Base-by-base conservation (phyloP, 2,329 filamentous ascomycete genomes). In the Diaporthe vexans region DNA sequence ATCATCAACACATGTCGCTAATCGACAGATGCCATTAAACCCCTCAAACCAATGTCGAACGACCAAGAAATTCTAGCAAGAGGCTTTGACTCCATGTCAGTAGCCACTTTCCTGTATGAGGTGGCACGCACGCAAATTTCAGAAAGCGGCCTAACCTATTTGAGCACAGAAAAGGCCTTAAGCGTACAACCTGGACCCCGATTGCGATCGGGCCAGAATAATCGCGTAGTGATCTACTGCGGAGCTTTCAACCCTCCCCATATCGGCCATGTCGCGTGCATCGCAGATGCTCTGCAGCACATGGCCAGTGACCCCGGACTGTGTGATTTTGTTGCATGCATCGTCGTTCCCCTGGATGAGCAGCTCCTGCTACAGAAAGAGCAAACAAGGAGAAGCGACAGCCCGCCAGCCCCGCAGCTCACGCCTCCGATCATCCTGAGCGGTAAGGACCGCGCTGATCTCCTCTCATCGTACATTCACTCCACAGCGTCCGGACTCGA, bases 211-310 rank as follows among this genome's bases (percentile, higher is more conserved):
- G 26, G 26, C 26, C 26, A 48, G 19, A 35, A 51, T 0, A 65
- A 51, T 17, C 40, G 40, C 26, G 19, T 65, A 26, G 4, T 65
- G 26, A 65, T 65, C 17, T 65, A 65, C 43, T 48, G 59, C n/a
- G 40, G 59, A 15, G 59, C 40, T 15, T 65, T 48, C 43, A 65
- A 48, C 43, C 59, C 40, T 65, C 59, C 59, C 5, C 59, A 65
- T 10, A 33, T 26, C 43, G 59, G 43, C 19, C 43, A 65, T 24
- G 11, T 65, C 5, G 40, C 59, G 15, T 65, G 40, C 19, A 1
- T 65, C 10, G 59, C 10, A n/a, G 59, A 65, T 65, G 40, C 11
- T 5, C 19, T 65, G 8, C 26, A 65, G 10, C 59, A 65, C 59
- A 6, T 48, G 26, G 59, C 26, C 17, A 33, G 15, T 21, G 59